Evolutionary conservation across 2,329 filamentous ascomycete species (phyloP).

Genomic region (Leptographium radiaticola): DNA sequence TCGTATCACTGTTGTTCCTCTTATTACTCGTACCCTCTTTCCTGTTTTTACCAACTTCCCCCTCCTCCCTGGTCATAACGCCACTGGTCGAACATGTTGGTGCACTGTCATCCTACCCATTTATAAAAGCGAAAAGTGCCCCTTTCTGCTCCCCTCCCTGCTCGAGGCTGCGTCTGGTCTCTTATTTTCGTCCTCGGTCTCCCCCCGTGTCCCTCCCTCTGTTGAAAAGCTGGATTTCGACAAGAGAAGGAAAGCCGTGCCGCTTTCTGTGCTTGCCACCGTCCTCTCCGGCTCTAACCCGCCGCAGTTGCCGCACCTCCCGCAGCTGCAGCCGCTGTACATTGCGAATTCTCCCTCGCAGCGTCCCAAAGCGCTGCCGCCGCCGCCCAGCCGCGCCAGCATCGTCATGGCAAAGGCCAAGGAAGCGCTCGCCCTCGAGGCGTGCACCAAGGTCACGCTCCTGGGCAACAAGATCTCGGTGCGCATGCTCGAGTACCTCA

Average conservation of each 20-base stretch:
- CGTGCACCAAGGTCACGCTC: slow-evolving; percentile 45
- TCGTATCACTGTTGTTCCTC: too few relatives aligned
- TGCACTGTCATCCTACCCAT: neutral
- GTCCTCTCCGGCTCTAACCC: neutral
- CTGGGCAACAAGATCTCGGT: slow-evolving; percentile 52
- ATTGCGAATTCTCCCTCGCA: neutral
- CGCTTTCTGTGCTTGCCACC: slow-evolving; percentile 1
- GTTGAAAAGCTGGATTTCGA: slow-evolving; percentile 1
- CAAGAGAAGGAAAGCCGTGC: slow-evolving; percentile 1
- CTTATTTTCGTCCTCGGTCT: too few relatives aligned
- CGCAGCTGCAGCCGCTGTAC: neutral
- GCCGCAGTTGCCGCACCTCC: neutral
- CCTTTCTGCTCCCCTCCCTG: neutral
- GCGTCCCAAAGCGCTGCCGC: neutral
- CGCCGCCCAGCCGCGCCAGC: neutral
- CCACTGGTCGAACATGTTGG: too few relatives aligned
- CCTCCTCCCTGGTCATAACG: too few relatives aligned
- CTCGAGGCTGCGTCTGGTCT: too few relatives aligned
- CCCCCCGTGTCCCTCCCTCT: neutral
- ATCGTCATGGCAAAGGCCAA: slow-evolving; percentile 16
- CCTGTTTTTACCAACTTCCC: too few relatives aligned
- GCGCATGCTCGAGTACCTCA: slow-evolving; percentile 51
- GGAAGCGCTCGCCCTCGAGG: slow-evolving; percentile 25
- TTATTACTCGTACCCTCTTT: too few relatives aligned
- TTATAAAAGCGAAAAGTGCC: neutral